These are phyloP conservation scores for Cucurbita pepo DNA, from an alignment of 306 rosid species.

Conservation along the genomic window DNA sequence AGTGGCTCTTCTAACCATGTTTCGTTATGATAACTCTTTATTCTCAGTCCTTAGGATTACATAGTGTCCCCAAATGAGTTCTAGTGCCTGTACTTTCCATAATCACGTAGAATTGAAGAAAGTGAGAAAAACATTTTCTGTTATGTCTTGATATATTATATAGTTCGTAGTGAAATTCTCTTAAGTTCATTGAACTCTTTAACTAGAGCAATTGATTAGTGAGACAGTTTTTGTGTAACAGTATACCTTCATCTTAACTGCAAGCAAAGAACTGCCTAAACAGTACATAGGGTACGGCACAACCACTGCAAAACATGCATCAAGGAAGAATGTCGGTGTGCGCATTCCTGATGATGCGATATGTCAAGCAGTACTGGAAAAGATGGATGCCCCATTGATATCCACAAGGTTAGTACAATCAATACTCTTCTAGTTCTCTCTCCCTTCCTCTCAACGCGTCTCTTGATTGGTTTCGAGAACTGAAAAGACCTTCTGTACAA, in stretches of 20 bases:
- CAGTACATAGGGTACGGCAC: constrained; percentile 73
- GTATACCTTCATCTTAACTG: constrained; percentile 88
- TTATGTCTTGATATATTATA: background rate
- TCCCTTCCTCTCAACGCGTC: background rate
- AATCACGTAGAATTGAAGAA: background rate
- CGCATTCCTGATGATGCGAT: constrained; percentile 79
- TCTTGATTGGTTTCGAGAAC: background rate
- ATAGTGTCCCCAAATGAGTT: background rate
- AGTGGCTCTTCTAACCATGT: constrained; percentile 27
- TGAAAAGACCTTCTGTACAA: background rate
- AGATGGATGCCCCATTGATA: constrained; percentile 67
- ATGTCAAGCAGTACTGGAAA: constrained; percentile 70
- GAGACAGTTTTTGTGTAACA: constrained; percentile 28
- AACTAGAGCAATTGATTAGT: constrained; percentile 8
- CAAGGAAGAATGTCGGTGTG: constrained; percentile 74
- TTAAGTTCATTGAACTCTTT: background rate
- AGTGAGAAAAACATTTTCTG: background rate
- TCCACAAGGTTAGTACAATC: constrained; percentile 56
- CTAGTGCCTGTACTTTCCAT: background rate
- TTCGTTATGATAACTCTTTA: background rate
- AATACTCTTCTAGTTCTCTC: background rate
- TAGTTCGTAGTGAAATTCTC: background rate
- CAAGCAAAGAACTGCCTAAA: constrained; percentile 82
- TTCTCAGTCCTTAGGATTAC: background rate
- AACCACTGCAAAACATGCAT: constrained; percentile 44